Percentiles rank a stretch among this genome's conserved stretches.
Evolutionary conservation across 2,329 filamentous ascomycete species (phyloP).

Genomic region (Cercospora sp.): DNA sequence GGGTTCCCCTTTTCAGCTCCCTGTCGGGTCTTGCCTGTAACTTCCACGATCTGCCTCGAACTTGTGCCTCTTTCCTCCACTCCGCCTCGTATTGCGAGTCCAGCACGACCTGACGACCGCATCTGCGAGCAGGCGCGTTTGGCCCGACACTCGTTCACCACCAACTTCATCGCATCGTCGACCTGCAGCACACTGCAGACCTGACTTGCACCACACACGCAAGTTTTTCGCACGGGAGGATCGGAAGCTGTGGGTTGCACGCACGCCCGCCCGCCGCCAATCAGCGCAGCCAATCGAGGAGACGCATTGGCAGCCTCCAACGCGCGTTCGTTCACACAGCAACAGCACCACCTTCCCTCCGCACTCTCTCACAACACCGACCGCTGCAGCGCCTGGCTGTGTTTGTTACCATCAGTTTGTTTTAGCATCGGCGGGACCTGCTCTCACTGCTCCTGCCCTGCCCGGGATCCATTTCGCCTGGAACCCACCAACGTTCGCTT

Average conservation of each 20-base stretch:
- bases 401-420: not conserved
- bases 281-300: constrained; percentile 30
- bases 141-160: not conserved
- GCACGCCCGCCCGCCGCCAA: constrained; percentile 28
- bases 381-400: constrained; percentile 1
- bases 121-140: not conserved
- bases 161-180: not conserved
- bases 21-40: constrained; percentile 1
- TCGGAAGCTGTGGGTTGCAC: constrained; percentile 1
- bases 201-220: not conserved
- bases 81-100: constrained; percentile 20
- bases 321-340: constrained; percentile 38
- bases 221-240: not conserved
- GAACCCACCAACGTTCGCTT: constrained; percentile 20
- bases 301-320: constrained; percentile 32
- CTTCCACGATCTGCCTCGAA: constrained; percentile 17
- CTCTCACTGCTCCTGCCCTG: constrained; percentile 16
- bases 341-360: constrained; percentile 27
- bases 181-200: not conserved
- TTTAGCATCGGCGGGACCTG: constrained; percentile 13
- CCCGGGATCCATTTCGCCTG: constrained; percentile 9
- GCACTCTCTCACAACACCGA: constrained; percentile 22
- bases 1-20: constrained; percentile 2
- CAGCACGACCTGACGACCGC: not conserved
- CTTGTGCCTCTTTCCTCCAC: constrained; percentile 21